Conservation (phyloP, 108 stramenopile genomes). For the Pseudonitzschia multiseries region DNA sequence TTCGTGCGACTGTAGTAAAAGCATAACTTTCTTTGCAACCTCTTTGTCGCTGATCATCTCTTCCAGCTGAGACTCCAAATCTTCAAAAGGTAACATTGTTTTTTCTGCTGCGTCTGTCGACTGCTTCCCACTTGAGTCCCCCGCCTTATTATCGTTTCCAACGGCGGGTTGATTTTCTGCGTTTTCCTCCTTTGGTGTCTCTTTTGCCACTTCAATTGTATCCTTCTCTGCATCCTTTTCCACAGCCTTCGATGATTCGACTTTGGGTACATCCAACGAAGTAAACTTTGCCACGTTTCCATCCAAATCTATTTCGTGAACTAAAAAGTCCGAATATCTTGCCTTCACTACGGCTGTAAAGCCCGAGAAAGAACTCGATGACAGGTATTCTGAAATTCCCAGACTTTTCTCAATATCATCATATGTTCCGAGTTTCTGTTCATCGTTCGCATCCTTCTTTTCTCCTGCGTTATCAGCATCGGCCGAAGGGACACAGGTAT, state of each 20-base stretch:
- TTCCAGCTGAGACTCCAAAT: constrained; percentile 23
- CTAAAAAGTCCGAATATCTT: constrained; percentile 84
- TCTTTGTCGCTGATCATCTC: constrained; percentile 33
- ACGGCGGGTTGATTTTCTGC: not conserved
- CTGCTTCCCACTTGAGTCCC: not conserved
- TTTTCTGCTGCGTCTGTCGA: not conserved
- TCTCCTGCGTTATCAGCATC: not conserved
- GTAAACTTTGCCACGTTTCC: constrained; percentile 68
- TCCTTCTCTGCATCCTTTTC: constrained; percentile 17
- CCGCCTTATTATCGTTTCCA: not conserved
- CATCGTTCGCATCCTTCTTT: not conserved
- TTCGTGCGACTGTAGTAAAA: constrained; percentile 39
- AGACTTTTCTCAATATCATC: constrained; percentile 60
- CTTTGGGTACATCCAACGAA: constrained; percentile 36
- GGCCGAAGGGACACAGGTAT: not conserved
- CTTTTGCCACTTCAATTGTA: not conserved
- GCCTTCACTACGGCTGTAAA: constrained; percentile 82
- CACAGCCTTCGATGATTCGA: not conserved
- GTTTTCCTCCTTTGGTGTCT: not conserved
- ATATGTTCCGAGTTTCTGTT: not conserved
- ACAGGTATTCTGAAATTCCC: constrained; percentile 64
- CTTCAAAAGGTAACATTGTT: not conserved
- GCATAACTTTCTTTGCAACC: constrained; percentile 39
- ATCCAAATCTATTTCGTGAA: constrained; percentile 81
- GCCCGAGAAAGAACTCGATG: constrained; percentile 34